Conservation (phyloP, 1,139 yeast genomes). For the Wickerhamomyces sp. region DNA sequence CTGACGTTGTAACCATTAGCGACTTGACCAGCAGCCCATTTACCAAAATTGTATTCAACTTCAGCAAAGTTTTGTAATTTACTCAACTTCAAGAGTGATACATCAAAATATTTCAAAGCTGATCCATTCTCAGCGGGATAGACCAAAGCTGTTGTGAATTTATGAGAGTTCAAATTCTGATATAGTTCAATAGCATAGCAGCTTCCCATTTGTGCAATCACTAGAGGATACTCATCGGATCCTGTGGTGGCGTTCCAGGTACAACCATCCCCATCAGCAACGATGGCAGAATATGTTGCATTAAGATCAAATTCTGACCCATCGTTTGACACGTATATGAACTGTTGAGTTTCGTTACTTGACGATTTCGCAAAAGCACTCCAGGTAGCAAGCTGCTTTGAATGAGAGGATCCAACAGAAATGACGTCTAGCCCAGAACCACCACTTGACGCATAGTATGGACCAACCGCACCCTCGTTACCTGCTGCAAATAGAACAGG, state of each 20-base stretch:
- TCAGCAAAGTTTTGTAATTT: not conserved
- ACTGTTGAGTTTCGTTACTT: not conserved
- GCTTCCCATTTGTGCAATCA: not conserved
- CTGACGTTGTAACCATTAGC: not conserved
- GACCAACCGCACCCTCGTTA: constrained; percentile 9
- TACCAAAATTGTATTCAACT: not conserved
- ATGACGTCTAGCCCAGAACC: not conserved
- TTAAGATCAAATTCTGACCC: not conserved
- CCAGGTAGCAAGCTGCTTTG: not conserved
- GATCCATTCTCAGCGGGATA: not conserved
- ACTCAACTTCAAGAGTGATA: not conserved
- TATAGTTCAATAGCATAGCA: not conserved
- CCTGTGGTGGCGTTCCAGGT: not conserved
- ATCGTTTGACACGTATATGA: not conserved
- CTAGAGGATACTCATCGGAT: not conserved
- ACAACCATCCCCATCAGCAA: not conserved
- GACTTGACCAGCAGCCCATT: not conserved
- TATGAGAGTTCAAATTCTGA: not conserved
- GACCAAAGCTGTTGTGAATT: not conserved
- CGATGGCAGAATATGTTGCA: not conserved
- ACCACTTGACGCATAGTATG: constrained; percentile 8
- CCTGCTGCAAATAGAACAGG: constrained; percentile 11
- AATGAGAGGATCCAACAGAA: not conserved
- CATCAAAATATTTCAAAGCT: not conserved
- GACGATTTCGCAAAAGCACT: not conserved